phyloP scores from a whole-genome alignment of 2,329 filamentous ascomycete genomes.

The Bipolaris gigantea region DNA sequence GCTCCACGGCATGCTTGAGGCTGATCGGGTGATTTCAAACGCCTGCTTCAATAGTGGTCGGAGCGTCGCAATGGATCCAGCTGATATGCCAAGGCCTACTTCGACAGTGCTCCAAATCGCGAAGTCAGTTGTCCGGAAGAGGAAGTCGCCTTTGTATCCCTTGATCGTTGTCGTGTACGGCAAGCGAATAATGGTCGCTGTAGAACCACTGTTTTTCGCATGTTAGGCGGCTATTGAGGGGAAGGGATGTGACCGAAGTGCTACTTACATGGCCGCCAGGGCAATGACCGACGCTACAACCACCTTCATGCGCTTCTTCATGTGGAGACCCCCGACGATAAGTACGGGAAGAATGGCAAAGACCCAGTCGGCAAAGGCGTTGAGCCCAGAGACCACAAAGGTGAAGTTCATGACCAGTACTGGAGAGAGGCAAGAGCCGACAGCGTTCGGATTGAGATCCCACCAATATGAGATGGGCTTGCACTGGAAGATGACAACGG shows the following conservation, averaged over 20 bases:
- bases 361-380: constrained; percentile 35
- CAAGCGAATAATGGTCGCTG: constrained; percentile 35
- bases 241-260: not conserved
- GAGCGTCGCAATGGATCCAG: constrained; percentile 33
- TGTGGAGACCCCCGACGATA: constrained; percentile 59
- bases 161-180: constrained; percentile 32
- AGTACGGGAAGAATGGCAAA: constrained; percentile 46
- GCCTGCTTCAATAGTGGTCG: constrained; percentile 30
- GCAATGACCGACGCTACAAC: constrained; percentile 57
- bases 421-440: constrained; percentile 47
- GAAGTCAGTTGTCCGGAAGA: constrained; percentile 36
- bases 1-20: constrained; percentile 23
- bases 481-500: constrained; percentile 57
- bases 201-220: constrained; percentile 42
- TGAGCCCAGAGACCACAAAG: constrained; percentile 41
- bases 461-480: constrained; percentile 55
- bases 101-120: constrained; percentile 38
- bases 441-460: constrained; percentile 40
- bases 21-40: constrained; percentile 13
- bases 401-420: constrained; percentile 56
- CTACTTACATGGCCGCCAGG: constrained; percentile 46
- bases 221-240: constrained; percentile 9
- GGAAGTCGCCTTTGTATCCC: constrained; percentile 36
- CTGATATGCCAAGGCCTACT: constrained; percentile 33
- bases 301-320: constrained; percentile 56